Evolutionary conservation across 352 stramenopile genomes (phyloP).

Genomic region (Blastocystis sp.): DNA sequence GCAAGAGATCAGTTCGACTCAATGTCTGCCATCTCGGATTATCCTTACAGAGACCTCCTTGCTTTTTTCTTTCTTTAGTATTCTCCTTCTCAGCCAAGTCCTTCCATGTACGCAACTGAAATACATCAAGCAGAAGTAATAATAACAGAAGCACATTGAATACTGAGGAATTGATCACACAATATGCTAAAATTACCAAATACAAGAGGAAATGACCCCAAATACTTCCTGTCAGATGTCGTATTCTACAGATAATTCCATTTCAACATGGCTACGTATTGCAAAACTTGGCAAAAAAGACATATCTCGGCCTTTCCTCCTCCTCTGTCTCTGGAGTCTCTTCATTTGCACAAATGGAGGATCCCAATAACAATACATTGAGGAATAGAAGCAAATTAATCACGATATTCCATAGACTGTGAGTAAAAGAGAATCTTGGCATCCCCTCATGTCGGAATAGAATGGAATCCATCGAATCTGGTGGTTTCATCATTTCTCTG

Average conservation of each 20-base stretch:
- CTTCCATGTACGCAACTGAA: background rate
- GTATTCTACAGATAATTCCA: background rate
- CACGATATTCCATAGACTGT: background rate
- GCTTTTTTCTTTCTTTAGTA: too few relatives aligned
- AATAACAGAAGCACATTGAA: conserved; percentile 17
- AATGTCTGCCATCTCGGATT: background rate
- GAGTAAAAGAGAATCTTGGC: background rate
- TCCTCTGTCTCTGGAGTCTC: background rate
- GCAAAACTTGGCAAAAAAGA: too few relatives aligned
- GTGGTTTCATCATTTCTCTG: background rate
- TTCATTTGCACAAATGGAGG: background rate
- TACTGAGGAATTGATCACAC: background rate
- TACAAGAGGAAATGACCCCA: conserved; percentile 20
- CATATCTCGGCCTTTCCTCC: too few relatives aligned
- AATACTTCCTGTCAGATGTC: background rate
- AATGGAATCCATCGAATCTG: background rate
- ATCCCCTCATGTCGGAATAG: background rate
- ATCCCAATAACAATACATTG: background rate
- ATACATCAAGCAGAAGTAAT: conserved; percentile 6
- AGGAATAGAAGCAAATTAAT: background rate
- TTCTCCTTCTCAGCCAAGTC: too few relatives aligned
- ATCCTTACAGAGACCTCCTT: too few relatives aligned
- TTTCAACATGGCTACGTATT: too few relatives aligned
- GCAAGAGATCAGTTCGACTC: background rate
- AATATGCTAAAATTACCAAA: conserved; percentile 10